Conservation (phyloP, 2,329 filamentous ascomycete species). For the Alternaria arbusti region DNA sequence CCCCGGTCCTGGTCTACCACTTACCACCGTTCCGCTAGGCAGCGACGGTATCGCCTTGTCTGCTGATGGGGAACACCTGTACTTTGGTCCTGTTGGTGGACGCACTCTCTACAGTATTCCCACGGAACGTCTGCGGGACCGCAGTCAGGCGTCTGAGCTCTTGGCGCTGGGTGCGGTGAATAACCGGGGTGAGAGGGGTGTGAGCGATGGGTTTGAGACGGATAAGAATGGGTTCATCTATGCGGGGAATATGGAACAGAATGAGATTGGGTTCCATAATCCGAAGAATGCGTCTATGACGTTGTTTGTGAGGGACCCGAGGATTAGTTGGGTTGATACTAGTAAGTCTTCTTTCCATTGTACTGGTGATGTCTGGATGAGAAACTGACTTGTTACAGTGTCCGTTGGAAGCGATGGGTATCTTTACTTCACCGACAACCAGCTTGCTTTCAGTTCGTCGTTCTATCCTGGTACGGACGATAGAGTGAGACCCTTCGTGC, state of each 20-base stretch:
- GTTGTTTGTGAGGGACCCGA: conserved; percentile 55
- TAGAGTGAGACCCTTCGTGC: conserved; percentile 51
- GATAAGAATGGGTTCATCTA: conserved; percentile 60
- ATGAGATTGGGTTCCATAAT: conserved; percentile 50
- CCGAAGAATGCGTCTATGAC: conserved; percentile 53
- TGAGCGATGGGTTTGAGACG: conserved; percentile 61
- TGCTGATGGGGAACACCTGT: conserved; percentile 56
- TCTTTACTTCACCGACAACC: conserved; percentile 62
- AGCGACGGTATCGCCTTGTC: conserved; percentile 60
- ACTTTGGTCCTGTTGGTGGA: conserved; percentile 54
- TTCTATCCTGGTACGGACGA: conserved; percentile 53
- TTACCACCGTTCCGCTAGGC: conserved; percentile 53
- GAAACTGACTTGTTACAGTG: conserved; percentile 25
- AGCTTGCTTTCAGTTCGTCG: conserved; percentile 49
- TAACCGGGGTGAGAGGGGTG: conserved; percentile 56
- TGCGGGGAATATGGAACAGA: conserved; percentile 58
- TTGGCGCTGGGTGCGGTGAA: conserved; percentile 52
- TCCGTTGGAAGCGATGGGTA: conserved; percentile 55
- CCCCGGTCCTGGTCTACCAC: conserved; percentile 42
- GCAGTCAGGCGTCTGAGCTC: conserved; percentile 50
- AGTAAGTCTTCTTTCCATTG: conserved; percentile 23
- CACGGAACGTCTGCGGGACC: conserved; percentile 53
- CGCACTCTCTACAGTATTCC: conserved; percentile 55
- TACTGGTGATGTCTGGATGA: neutral
- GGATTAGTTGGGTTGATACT: conserved; percentile 60